Percentiles rank a stretch among this genome's conserved stretches.
These are phyloP conservation scores for Diplocarpon rosae DNA, from an alignment of 2,329 filamentous ascomycete species.

Conservation along the genomic window DNA sequence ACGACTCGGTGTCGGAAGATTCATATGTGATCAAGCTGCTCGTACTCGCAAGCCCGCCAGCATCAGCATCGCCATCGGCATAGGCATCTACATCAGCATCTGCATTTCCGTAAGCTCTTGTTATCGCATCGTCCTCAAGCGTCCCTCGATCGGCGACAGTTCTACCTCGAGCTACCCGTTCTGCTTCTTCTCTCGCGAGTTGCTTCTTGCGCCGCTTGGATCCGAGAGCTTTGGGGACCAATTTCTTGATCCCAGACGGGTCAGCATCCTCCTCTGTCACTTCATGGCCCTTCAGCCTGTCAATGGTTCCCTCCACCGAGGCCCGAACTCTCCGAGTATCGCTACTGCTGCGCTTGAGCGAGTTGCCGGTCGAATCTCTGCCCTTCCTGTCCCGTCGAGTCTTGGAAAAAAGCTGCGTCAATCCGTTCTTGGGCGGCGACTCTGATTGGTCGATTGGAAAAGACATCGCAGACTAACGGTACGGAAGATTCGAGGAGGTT, in stretches of 20 bases:
- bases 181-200: constrained; percentile 33
- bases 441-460: constrained; percentile 25
- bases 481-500: not conserved
- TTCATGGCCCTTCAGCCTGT: constrained; percentile 17
- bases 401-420: constrained; percentile 23
- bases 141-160: constrained; percentile 26
- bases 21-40: constrained; percentile 26
- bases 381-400: constrained; percentile 16
- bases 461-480: constrained; percentile 2
- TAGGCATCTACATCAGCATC: constrained; percentile 9
- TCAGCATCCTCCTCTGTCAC: constrained; percentile 16
- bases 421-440: constrained; percentile 17
- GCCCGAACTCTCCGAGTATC: constrained; percentile 14
- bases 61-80: no score
- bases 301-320: constrained; percentile 19
- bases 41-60: not conserved
- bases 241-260: constrained; percentile 35
- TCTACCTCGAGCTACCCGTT: constrained; percentile 25
- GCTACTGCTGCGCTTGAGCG: constrained; percentile 21
- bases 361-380: constrained; percentile 18
- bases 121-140: constrained; percentile 18
- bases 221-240: constrained; percentile 41
- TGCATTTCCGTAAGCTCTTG: not conserved
- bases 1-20: constrained; percentile 26
- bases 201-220: constrained; percentile 39